Base-by-base conservation (phyloP, 2,329 filamentous ascomycete species). In the Bipolaris cookei region DNA sequence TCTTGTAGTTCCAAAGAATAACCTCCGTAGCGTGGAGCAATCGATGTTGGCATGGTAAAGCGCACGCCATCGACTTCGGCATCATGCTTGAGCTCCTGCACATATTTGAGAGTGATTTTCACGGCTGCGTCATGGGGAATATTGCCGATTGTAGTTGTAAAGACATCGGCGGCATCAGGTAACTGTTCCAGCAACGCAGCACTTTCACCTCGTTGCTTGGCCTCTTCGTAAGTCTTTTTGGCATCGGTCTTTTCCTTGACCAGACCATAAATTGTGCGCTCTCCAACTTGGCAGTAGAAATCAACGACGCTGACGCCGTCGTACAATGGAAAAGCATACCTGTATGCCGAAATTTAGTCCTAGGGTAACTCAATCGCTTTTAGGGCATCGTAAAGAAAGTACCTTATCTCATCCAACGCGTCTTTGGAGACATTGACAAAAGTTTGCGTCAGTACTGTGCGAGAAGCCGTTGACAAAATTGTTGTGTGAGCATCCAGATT, bases 301-400 rank as follows among this genome's bases (percentile, higher is more conserved):
- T 56, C 54, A 10, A 56, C 54, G 23, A 56, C 48, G 16, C 54
- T 56, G 13, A 56, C 37, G 16, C 54, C 54, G 3, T 56, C 54
- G 10, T 53, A 56, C 18, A 53, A 18, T 3, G 54, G 54, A 8
- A 56, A 56, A 4, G 49, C 54, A n/a, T 56, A 56, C 18, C 52
- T 55, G 16, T 11, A 3, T 16, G 18, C 6, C 4, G 8, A 20
- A 20, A 23, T 35, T 25, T n/a, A 28, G 23, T n/a, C 13, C 32
- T 10, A 5, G 18, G 11, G 8, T 8, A 20, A 25, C 13, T 25
- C 4, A 3, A 13, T 11, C 13, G 18, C 11, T 4, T 20, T 14
- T 6, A 7, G 3, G 6, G 7, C 10, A 4, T n/a, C 14, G 6
- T 10, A 8, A 13, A 6, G 2, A 13, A 25, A 23, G 11, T 38